These are phyloP conservation scores for Pharnaceum exiguum DNA, from an alignment of 148 eudicot species.

Conservation along the genomic window DNA sequence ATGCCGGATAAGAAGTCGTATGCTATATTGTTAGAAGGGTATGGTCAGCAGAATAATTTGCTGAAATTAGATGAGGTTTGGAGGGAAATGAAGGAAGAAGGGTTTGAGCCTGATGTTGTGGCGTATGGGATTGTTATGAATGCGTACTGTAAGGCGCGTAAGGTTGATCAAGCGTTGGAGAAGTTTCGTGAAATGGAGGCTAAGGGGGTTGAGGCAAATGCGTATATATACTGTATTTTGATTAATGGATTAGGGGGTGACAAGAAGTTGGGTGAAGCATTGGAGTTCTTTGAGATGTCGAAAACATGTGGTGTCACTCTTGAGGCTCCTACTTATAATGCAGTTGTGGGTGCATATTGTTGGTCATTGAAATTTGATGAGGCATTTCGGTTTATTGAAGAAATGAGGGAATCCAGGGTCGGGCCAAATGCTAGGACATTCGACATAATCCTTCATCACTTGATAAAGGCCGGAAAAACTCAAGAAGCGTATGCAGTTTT, in stretches of 20 bases:
- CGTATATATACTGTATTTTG: constrained; percentile 73
- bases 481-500: constrained; percentile 66
- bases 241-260: constrained; percentile 73
- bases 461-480: constrained; percentile 41
- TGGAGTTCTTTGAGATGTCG: constrained; percentile 55
- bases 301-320: constrained; percentile 38
- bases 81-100: constrained; percentile 64
- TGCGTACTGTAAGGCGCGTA: constrained; percentile 64
- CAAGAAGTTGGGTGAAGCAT: constrained; percentile 54
- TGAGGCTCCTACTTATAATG: constrained; percentile 82
- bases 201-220: constrained; percentile 45
- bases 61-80: constrained; percentile 60
- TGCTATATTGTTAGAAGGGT: constrained; percentile 68
- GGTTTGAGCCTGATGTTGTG: constrained; percentile 75
- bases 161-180: constrained; percentile 44
- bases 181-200: constrained; percentile 56
- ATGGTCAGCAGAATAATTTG: constrained; percentile 70
- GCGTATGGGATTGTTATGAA: constrained; percentile 76
- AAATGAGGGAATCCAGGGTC: constrained; percentile 61
- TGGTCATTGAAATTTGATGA: constrained; percentile 62
- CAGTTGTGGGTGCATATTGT: constrained; percentile 78
- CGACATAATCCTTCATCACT: constrained; percentile 76
- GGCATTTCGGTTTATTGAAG: constrained; percentile 60
- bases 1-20: constrained; percentile 62
- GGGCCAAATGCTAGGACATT: constrained; percentile 78